phyloP scores from a whole-genome alignment of 495 filamentous ascomycete species.

The Lophiotrema nucula region DNA sequence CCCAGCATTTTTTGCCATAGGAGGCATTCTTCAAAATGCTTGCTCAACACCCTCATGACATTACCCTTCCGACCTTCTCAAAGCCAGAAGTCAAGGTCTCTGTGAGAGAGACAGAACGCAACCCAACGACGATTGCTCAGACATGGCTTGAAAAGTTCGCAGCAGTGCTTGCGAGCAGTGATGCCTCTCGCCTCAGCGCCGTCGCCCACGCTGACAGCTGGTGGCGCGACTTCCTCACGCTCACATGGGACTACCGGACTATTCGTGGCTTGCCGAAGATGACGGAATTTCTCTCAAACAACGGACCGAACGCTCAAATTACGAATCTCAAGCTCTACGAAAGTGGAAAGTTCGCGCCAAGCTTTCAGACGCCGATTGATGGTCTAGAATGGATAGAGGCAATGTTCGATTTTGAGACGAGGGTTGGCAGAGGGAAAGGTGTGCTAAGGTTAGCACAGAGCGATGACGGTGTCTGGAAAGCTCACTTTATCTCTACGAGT shows the following conservation, averaged over 20 bases:
- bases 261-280: conserved; percentile 24
- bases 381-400: conserved; percentile 31
- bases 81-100: conserved; percentile 17
- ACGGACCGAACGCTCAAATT: not conserved
- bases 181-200: conserved; percentile 2
- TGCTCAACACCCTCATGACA: conserved; percentile 20
- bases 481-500: conserved; percentile 31
- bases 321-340: conserved; percentile 10
- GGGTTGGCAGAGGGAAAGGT: conserved; percentile 26
- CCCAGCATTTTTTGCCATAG: too few relatives aligned
- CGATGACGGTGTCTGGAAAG: conserved; percentile 31
- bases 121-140: conserved; percentile 15
- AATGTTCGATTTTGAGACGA: conserved; percentile 34
- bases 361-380: conserved; percentile 5
- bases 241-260: conserved; percentile 36
- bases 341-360: conserved; percentile 10
- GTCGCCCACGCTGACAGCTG: conserved; percentile 25
- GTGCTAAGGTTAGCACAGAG: conserved; percentile 21
- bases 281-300: conserved; percentile 13
- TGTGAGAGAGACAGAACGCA: not conserved
- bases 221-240: conserved; percentile 35
- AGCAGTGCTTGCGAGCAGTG: conserved; percentile 10
- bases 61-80: conserved; percentile 16
- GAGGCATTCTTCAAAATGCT: conserved; percentile 17
- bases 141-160: conserved; percentile 32